Base-by-base conservation (phyloP, 1,284 basidiomycete genomes). In the Papiliotrema fonsecae region DNA sequence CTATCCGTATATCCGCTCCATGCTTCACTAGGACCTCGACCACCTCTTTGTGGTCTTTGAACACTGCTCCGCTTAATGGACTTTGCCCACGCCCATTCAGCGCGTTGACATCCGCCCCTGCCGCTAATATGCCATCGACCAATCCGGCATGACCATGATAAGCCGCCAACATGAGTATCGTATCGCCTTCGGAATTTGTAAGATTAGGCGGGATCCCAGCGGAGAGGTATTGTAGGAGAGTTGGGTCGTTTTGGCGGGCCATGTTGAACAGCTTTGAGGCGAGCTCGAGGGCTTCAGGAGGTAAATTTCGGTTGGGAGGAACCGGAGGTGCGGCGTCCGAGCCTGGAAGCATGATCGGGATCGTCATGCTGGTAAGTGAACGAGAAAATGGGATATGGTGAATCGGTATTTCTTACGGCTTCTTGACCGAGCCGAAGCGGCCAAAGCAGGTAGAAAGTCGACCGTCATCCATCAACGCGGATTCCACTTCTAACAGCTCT, bases 41-140 rank as follows among this genome's bases (percentile, higher is more conserved):
- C 34, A 90, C 78, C 1, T 81, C 81, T 47, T 81, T 78, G 60
- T 77, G 70, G 3, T 75, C 76, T 61, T 91, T 91, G 76, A 89
- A 91, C 2, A 90, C 82, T 0, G 86, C 87, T 3, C 88, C 88
- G 1, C 88, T 85, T 7, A 91, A 70, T 26, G 86, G 83, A n/a
- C 84, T 84, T 64, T 91, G 88, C 0, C 82, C 82, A 4, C 80
- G 77, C 54, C 86, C 86, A 67, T 92, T 92, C 31, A 83, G 64
- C 19, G 81, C 77, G 62, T 90, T 83, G 0, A 82, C 78, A 65
- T 88, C 85, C 32, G 81, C 85, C 1, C 81, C 80, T 25, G 78
- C 76, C 6, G 66, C 56, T 34, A 87, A 65, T 22, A 88, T 77
- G 7, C 75, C 75, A 35, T 72, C 70, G 0, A 82, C 77, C 18